These are phyloP conservation scores for Lojkania enalia DNA, from an alignment of 2,329 filamentous ascomycete genomes.

Conservation along the genomic window DNA sequence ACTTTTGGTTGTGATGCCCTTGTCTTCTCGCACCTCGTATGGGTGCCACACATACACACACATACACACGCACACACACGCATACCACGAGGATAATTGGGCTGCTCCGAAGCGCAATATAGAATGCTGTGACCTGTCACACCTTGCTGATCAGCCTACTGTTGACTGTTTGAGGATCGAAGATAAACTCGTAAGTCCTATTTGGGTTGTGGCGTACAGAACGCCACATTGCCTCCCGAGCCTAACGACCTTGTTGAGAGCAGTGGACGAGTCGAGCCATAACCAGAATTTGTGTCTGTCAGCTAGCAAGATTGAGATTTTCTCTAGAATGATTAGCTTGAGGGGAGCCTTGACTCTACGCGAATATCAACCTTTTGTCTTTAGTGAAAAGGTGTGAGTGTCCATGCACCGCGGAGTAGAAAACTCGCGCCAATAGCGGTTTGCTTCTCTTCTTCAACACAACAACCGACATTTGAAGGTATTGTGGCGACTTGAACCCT, in stretches of 20 bases:
- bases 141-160: slow-evolving; percentile 6
- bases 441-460: slow-evolving; percentile 17
- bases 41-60: neutral
- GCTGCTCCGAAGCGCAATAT: slow-evolving; percentile 17
- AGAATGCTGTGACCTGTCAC: slow-evolving; percentile 18
- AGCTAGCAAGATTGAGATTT: too few species aligned
- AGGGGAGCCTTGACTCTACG: too few species aligned
- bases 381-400: too few species aligned
- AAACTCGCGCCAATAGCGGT: slow-evolving; percentile 18
- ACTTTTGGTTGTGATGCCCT: slow-evolving; percentile 20
- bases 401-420: slow-evolving; percentile 26
- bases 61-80: slow-evolving; percentile 3
- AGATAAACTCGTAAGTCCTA: slow-evolving; percentile 19
- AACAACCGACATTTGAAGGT: slow-evolving; percentile 29
- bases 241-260: slow-evolving; percentile 10
- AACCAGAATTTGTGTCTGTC: slow-evolving; percentile 1
- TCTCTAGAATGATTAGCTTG: too few species aligned
- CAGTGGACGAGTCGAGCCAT: slow-evolving; percentile 6
- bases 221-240: slow-evolving; percentile 26
- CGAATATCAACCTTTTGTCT: too few species aligned
- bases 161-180: slow-evolving; percentile 23
- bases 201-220: slow-evolving; percentile 25
- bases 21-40: slow-evolving; percentile 20
- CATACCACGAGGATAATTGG: slow-evolving; percentile 26
- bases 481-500: slow-evolving; percentile 32